Evolutionary conservation across 2,329 filamentous ascomycete species (phyloP).

Genomic region (Fusarium sambucinum): DNA sequence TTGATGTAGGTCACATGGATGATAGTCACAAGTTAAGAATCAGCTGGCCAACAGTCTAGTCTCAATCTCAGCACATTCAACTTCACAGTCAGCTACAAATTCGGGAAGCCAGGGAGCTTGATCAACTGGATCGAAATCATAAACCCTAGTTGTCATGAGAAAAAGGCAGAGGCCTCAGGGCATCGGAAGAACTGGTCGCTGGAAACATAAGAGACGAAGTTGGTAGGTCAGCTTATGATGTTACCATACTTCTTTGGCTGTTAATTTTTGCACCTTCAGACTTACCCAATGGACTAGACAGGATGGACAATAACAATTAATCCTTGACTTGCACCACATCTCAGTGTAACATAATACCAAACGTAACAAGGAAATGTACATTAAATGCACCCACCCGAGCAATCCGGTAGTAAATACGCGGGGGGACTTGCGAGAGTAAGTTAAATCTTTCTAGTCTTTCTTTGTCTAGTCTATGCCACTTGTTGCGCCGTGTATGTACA

Average conservation of each 20-base stretch:
- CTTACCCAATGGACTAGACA: no score
- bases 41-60: not conserved
- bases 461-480: constrained; percentile 42
- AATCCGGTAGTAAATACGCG: not conserved
- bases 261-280: no score
- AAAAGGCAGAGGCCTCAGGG: not conserved
- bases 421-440: not conserved
- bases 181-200: no score
- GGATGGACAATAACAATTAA: not conserved
- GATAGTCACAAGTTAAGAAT: not conserved
- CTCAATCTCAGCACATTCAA: not conserved
- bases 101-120: not conserved
- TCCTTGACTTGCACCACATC: not conserved
- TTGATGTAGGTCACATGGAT: not conserved
- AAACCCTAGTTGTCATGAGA: not conserved
- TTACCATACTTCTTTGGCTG: no score
- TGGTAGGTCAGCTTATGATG: no score
- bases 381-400: not conserved
- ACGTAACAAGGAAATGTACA: not conserved
- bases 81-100: not conserved
- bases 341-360: not conserved
- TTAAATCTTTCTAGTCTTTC: constrained; percentile 27
- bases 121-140: not conserved
- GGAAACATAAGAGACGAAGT: no score
- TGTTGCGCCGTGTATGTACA: constrained; percentile 41